Percentiles rank a stretch among this genome's conserved stretches.
Conservation (phyloP, 2,329 filamentous ascomycete species). For the Beauveria sp. region DNA sequence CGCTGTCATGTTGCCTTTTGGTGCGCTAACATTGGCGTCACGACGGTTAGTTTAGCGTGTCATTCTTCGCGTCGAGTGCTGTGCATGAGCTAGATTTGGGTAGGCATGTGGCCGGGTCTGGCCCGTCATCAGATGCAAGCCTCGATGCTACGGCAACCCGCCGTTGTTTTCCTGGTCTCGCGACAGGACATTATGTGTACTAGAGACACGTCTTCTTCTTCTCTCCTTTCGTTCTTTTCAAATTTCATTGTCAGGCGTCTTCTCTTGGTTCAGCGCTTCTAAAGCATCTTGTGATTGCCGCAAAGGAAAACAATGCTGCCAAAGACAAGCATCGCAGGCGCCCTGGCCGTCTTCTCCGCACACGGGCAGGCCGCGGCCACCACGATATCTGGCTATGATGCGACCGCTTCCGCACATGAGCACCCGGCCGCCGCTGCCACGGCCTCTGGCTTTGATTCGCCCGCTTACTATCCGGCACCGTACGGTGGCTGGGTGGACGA, state of each 20-base stretch:
- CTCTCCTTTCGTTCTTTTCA: background rate
- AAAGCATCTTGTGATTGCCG: background rate
- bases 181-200: background rate
- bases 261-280: background rate
- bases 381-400: constrained; percentile 24
- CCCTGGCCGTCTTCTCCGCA: background rate
- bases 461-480: constrained; percentile 63
- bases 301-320: background rate
- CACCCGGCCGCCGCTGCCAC: background rate
- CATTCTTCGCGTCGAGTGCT: background rate
- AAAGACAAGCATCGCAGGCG: background rate
- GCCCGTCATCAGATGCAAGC: constrained; percentile 3
- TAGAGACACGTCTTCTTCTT: background rate
- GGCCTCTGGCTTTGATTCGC: constrained; percentile 29
- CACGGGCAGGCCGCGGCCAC: background rate
- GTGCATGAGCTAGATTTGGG: background rate
- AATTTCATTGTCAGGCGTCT: background rate
- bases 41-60: background rate
- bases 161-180: background rate
- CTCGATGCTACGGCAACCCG: background rate
- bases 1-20: background rate
- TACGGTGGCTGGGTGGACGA: constrained; percentile 62
- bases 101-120: background rate
- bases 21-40: background rate
- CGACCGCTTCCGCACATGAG: constrained; percentile 33